Evolutionary conservation across 495 filamentous ascomycete genomes (phyloP).

Genomic region (Choiromyces venosus): DNA sequence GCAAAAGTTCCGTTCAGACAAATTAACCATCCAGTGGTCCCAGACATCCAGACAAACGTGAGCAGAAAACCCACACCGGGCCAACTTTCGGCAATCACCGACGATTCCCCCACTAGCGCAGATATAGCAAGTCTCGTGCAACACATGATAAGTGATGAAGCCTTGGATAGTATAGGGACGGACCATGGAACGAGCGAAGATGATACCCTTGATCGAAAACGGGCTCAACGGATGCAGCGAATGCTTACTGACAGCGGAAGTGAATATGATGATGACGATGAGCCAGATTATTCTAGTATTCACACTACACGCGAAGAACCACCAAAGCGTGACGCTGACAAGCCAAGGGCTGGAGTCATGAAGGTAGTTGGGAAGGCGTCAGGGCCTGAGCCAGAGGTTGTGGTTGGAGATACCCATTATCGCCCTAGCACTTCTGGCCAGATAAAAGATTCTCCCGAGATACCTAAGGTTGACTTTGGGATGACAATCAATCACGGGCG

Average conservation of each 20-base stretch:
- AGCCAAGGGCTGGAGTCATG: constrained; percentile 73
- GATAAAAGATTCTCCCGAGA: constrained; percentile 36
- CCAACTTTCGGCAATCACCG: constrained; percentile 46
- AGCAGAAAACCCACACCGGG: constrained; percentile 59
- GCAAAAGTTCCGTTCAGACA: constrained; percentile 36
- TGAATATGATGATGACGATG: constrained; percentile 44
- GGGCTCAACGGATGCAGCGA: constrained; percentile 32
- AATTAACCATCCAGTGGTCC: constrained; percentile 44
- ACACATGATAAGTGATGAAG: constrained; percentile 60
- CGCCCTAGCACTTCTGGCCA: constrained; percentile 40
- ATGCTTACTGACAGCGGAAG: constrained; percentile 40
- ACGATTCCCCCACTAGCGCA: constrained; percentile 40
- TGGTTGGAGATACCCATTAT: constrained; percentile 59
- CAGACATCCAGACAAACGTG: constrained; percentile 49
- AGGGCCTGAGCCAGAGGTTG: constrained; percentile 48
- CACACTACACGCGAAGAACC: constrained; percentile 38
- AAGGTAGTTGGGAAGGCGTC: constrained; percentile 67
- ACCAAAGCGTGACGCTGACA: constrained; percentile 48
- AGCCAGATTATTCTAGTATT: constrained; percentile 48
- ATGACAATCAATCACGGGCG: constrained; percentile 66
- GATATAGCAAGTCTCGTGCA: constrained; percentile 60
- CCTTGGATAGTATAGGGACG: constrained; percentile 50
- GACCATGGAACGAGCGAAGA: constrained; percentile 26
- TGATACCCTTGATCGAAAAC: constrained; percentile 36
- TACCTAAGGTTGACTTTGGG: constrained; percentile 81